Evolutionary conservation across 768 basidiomycete genomes (phyloP).

Genomic region (Mycena capillaripes): DNA sequence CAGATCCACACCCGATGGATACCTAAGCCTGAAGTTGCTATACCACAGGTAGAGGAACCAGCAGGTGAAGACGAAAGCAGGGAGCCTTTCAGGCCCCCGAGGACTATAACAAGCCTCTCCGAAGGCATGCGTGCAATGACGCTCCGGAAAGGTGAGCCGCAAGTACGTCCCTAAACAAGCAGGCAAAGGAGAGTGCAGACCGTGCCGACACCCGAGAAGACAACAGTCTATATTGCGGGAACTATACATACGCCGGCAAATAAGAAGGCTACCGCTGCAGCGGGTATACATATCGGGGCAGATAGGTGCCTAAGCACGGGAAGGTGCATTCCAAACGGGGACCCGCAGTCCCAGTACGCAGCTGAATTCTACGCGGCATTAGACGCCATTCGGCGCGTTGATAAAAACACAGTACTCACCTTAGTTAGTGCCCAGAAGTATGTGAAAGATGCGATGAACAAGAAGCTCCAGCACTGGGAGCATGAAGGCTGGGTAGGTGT

Average conservation of each 20-base stretch:
- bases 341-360: neutral
- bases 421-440: neutral
- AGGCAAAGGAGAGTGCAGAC: neutral
- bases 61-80: neutral
- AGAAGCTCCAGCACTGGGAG: too few species aligned
- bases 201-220: neutral
- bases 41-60: neutral
- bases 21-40: neutral
- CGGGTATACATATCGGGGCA: neutral
- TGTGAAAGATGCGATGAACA: too few species aligned
- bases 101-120: neutral
- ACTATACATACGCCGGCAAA: too few species aligned
- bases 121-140: neutral
- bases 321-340: neutral
- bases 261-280: neutral
- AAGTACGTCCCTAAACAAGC: neutral
- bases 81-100: too few species aligned
- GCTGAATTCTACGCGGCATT: neutral
- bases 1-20: neutral
- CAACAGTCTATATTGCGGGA: too few species aligned
- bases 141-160: neutral
- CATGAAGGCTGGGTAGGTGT: too few species aligned
- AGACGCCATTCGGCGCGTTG: neutral
- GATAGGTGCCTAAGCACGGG: neutral
- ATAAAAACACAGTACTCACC: neutral